Percentiles rank a stretch among this genome's conserved stretches.
These are phyloP conservation scores for Melanomma pulvis-pyrius DNA, from an alignment of 495 filamentous ascomycete genomes.

Conservation along the genomic window DNA sequence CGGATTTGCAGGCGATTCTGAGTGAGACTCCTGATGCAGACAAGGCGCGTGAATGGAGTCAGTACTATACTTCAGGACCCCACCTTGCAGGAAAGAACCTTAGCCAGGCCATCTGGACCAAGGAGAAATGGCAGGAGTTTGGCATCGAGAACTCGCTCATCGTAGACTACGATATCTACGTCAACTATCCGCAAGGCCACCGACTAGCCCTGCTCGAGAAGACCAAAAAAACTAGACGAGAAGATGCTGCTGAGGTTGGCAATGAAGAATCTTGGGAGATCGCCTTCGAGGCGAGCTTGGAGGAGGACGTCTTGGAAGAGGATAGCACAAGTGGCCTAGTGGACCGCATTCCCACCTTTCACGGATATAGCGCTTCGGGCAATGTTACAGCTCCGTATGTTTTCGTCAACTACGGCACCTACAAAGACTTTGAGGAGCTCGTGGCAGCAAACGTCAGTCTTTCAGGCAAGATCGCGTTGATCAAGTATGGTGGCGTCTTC, in stretches of 20 bases:
- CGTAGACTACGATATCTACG: constrained; percentile 81
- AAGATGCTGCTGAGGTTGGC: constrained; percentile 12
- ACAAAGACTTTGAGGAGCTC: constrained; percentile 82
- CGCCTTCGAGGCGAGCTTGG: constrained; percentile 75
- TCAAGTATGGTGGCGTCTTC: constrained; percentile 85
- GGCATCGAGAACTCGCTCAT: constrained; percentile 73
- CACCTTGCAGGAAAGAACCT: constrained; percentile 90
- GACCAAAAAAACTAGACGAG: constrained; percentile 37
- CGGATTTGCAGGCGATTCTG: constrained; percentile 71
- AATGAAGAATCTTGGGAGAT: constrained; percentile 57
- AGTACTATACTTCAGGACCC: constrained; percentile 85
- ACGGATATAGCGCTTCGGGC: constrained; percentile 89
- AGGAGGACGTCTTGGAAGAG: constrained; percentile 84
- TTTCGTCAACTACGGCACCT: constrained; percentile 88
- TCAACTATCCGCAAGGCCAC: constrained; percentile 86
- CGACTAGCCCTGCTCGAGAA: constrained; percentile 75
- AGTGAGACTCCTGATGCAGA: constrained; percentile 68
- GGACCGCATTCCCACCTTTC: constrained; percentile 86
- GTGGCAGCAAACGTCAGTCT: constrained; percentile 73
- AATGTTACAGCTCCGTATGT: constrained; percentile 86
- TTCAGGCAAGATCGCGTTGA: constrained; percentile 82
- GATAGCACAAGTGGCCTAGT: constrained; percentile 74
- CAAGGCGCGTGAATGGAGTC: constrained; percentile 77
- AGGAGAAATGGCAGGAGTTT: constrained; percentile 80
- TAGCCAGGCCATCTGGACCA: constrained; percentile 85